Evolutionary conservation across 768 basidiomycete genomes (phyloP).

Genomic region (Russula ochroleuca): DNA sequence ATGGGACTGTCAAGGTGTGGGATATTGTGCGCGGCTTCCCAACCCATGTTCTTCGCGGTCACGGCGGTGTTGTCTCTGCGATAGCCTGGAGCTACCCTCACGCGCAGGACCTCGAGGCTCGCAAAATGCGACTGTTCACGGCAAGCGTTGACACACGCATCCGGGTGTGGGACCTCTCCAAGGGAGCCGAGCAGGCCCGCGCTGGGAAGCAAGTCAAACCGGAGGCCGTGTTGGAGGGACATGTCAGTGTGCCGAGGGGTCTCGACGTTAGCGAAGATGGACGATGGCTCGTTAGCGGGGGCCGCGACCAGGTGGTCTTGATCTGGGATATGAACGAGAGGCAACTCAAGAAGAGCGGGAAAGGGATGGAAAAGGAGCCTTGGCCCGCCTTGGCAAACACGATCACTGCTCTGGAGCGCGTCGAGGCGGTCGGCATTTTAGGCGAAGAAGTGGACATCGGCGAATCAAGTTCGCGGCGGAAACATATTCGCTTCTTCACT

Average conservation of each 20-base stretch:
- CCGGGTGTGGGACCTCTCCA: conserved; percentile 82
- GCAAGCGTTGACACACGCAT: conserved; percentile 90
- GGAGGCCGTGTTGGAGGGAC: conserved; percentile 84
- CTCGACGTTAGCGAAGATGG: conserved; percentile 83
- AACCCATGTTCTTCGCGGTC: conserved; percentile 93
- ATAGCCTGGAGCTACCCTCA: conserved; percentile 77
- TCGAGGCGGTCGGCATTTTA: conserved; percentile 81
- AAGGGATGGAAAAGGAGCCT: conserved; percentile 46
- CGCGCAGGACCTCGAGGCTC: conserved; percentile 38
- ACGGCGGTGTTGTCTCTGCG: conserved; percentile 95
- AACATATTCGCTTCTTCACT: conserved; percentile 68
- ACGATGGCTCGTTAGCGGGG: conserved; percentile 85
- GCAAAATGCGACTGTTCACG: conserved; percentile 76
- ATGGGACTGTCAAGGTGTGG: conserved; percentile 97
- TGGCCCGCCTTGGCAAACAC: conserved; percentile 68
- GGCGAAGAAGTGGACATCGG: conserved; percentile 46
- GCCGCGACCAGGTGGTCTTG: conserved; percentile 87
- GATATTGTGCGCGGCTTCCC: conserved; percentile 81
- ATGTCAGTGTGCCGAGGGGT: conserved; percentile 90
- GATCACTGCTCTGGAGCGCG: conserved; percentile 75
- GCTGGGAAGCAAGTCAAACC: conserved; percentile 57
- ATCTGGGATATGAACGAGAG: conserved; percentile 73
- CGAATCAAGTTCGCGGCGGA: conserved; percentile 39
- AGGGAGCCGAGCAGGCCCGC: conserved; percentile 48
- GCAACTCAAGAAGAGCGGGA: conserved; percentile 38